Base-by-base conservation (phyloP, 257 asterid genomes). In the Rehmannia glutinosa region DNA sequence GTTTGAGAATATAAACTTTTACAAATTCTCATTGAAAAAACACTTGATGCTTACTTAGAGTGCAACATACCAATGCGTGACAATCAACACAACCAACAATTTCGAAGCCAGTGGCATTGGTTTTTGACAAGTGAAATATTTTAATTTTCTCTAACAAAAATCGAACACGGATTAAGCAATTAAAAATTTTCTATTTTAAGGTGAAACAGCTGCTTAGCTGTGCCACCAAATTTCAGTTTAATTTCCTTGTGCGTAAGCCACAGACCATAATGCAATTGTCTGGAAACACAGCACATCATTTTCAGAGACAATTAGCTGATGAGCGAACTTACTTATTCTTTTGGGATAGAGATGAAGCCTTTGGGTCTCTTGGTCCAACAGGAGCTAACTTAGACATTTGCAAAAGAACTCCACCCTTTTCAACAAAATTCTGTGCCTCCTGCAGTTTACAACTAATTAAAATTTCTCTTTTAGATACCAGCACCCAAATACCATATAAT, bases 301-400 rank as follows among this genome's bases (percentile, higher is more conserved):
- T 55, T 24, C 62, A 42, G 56, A 69, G 11, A 73, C 30, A 33
- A 43, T 33, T 58, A 60, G 32, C 62, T 8, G 20, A 56, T 55
- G 75, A 50, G 19, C 16, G 54, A 62, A 72, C 90, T 68, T 41
- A 90, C 97, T 77, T 80, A 23, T 38, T 71, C 41, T 66, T 80
- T 60, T 53, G 81, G 67, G 84, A 75, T 69, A 74, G 62, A 74
- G 83, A 73, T 69, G 88, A 62, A 75, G 74, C 67, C 42, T 70
- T 84, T 65, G 49, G 43, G 57, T 55, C 78, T 76, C 78, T 71
- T 41, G 62, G 10, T 69, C 81, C 81, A 75, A 69, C 74, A 69
- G 78, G 52, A 69, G 83, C 69, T 73, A 85, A 69, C 78, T 72
- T 81, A 51, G 95, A 77, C 97, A 88, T 91, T 78, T 72, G 92